Conservation (phyloP, 2,329 filamentous ascomycete species). For the Fusarium austroafricanum region DNA sequence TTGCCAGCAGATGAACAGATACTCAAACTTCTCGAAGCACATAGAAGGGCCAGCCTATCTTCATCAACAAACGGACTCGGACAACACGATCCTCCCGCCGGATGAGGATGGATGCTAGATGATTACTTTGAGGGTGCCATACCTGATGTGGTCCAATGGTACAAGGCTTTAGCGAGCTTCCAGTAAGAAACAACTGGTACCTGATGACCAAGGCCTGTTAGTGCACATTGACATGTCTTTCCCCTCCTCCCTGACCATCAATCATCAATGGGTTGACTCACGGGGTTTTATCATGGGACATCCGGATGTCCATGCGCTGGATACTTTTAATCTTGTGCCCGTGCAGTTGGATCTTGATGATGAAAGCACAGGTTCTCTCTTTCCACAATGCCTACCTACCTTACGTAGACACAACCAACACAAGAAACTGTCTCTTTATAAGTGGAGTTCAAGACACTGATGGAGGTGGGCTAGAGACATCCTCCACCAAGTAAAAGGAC, state of each 20-base stretch:
- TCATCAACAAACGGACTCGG: slow-evolving; percentile 10
- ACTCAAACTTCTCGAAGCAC: background rate
- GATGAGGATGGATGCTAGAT: background rate
- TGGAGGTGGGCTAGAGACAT: slow-evolving; percentile 28
- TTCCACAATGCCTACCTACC: background rate
- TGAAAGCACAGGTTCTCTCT: background rate
- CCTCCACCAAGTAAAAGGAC: slow-evolving; percentile 35
- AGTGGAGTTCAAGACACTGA: slow-evolving; percentile 34
- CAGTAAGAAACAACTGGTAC: slow-evolving; percentile 10
- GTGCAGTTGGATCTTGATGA: slow-evolving; percentile 12
- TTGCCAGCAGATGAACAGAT: slow-evolving; percentile 3
- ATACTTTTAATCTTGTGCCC: slow-evolving; percentile 22
- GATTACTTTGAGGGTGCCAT: slow-evolving; percentile 4
- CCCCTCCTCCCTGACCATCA: slow-evolving; percentile 4
- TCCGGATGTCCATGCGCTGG: slow-evolving; percentile 24
- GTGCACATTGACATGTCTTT: slow-evolving; percentile 10
- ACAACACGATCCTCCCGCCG: background rate
- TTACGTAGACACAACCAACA: slow-evolving; percentile 13
- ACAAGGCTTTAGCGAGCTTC: background rate
- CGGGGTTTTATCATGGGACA: slow-evolving; percentile 32
- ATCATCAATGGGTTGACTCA: slow-evolving; percentile 14
- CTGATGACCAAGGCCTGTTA: slow-evolving; percentile 24
- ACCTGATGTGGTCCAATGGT: slow-evolving; percentile 3
- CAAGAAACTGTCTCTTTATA: slow-evolving; percentile 11
- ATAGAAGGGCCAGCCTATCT: slow-evolving; percentile 25